Evolutionary conservation across 371 early-diverging fungal genomes (phyloP).

Genomic region (Actinomortierella ambigua): DNA sequence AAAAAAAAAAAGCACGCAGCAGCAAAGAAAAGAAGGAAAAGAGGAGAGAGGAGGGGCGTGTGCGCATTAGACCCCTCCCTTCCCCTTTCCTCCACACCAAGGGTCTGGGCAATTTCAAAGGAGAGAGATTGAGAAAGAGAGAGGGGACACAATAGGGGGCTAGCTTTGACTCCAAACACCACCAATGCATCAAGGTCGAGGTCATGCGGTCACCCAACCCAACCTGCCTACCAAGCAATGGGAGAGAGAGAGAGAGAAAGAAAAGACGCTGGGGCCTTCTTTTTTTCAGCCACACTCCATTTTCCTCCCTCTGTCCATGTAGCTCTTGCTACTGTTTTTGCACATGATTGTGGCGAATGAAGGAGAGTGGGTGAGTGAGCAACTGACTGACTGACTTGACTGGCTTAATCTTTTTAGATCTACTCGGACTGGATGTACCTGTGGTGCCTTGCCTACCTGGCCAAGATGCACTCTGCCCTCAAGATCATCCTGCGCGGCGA

Average conservation of each 20-base stretch:
- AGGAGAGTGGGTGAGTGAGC: neutral
- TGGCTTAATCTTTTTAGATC: constrained; percentile 48
- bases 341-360: neutral
- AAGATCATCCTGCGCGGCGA: constrained; percentile 86
- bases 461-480: constrained; percentile 72
- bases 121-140: no score
- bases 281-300: neutral
- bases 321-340: no score
- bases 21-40: no score
- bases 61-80: constrained; percentile 1
- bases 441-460: constrained; percentile 71
- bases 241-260: neutral
- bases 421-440: constrained; percentile 93
- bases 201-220: neutral
- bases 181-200: no score
- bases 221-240: neutral
- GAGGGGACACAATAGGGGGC: neutral
- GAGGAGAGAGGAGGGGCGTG: neutral
- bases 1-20: no score
- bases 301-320: neutral
- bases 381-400: neutral
- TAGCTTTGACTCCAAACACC: neutral
- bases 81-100: neutral
- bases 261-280: constrained; percentile 1
- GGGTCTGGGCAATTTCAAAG: no score